These are phyloP conservation scores for Ascochyta koolunga DNA, from an alignment of 2,329 filamentous ascomycete genomes.

Conservation along the genomic window DNA sequence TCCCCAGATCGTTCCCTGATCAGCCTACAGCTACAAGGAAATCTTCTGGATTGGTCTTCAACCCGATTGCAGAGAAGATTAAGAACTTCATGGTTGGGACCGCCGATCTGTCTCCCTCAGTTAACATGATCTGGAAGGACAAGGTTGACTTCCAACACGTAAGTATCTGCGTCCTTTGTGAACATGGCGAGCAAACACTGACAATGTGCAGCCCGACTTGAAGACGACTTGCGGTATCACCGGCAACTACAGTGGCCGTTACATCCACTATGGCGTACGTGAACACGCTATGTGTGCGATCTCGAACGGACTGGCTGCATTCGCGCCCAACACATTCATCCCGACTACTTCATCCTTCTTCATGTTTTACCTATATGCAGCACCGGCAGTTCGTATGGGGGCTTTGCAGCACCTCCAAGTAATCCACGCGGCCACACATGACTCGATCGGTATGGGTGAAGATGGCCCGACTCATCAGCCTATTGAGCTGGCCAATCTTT, in stretches of 20 bases:
- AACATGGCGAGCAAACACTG: conserved; percentile 10
- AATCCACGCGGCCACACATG: conserved; percentile 68
- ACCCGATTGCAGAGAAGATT: conserved; percentile 73
- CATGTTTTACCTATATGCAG: conserved; percentile 68
- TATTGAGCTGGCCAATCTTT: conserved; percentile 62
- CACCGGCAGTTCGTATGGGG: conserved; percentile 66
- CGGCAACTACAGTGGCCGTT: conserved; percentile 62
- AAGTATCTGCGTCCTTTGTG: conserved; percentile 20
- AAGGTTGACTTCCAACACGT: conserved; percentile 60
- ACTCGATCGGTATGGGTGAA: conserved; percentile 61
- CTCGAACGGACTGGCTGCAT: conserved; percentile 65
- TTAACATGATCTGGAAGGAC: conserved; percentile 59
- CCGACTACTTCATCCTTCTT: conserved; percentile 64
- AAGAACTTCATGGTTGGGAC: conserved; percentile 88
- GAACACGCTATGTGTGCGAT: conserved; percentile 49
- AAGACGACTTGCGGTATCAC: conserved; percentile 56
- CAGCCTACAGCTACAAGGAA: conserved; percentile 58
- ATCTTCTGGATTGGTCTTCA: conserved; percentile 58
- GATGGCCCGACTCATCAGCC: conserved; percentile 69
- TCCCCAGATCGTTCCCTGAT: conserved; percentile 58
- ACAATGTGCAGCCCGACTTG: conserved; percentile 32
- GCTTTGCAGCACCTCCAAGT: conserved; percentile 62
- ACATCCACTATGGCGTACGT: conserved; percentile 51
- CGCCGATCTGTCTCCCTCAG: conserved; percentile 61
- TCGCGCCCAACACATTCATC: conserved; percentile 45